A percentile compares a stretch with the other conserved stretches of the same genome.
Evolutionary conservation across 2,329 filamentous ascomycete species (phyloP).

Genomic region (Parascedosporium putredinis): DNA sequence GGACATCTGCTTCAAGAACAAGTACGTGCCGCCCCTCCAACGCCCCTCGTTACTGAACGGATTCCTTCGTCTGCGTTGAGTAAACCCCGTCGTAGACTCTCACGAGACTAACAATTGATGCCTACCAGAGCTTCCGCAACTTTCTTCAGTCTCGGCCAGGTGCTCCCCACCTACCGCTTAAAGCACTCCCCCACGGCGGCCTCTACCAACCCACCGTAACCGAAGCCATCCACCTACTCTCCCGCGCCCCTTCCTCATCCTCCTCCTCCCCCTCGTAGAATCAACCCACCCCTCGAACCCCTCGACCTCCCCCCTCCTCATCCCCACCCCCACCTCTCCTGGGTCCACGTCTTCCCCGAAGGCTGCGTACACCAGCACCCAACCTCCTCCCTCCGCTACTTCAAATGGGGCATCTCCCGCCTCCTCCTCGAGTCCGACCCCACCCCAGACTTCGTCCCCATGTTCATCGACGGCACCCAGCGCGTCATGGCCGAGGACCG

Average conservation of each 20-base stretch:
- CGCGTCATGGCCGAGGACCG: constrained; percentile 80
- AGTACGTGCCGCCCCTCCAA: constrained; percentile 35
- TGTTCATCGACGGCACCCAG: constrained; percentile 89
- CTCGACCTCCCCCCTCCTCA: constrained; percentile 29
- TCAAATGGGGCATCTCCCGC: constrained; percentile 93
- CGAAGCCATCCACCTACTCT: constrained; percentile 76
- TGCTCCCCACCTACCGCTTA: constrained; percentile 76
- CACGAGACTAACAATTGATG: too few relatives aligned
- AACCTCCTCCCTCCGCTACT: constrained; percentile 75
- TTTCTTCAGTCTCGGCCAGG: constrained; percentile 86
- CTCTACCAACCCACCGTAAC: constrained; percentile 83
- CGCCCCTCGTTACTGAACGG: background rate
- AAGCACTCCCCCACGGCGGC: constrained; percentile 73
- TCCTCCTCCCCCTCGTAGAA: constrained; percentile 29
- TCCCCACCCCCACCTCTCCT: constrained; percentile 47
- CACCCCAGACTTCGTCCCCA: constrained; percentile 78
- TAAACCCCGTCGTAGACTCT: too few relatives aligned
- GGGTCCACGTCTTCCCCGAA: constrained; percentile 95
- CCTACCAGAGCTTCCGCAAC: constrained; percentile 48
- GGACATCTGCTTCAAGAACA: constrained; percentile 88
- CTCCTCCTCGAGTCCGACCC: constrained; percentile 84
- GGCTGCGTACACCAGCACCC: constrained; percentile 86
- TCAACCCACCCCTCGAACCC: constrained; percentile 34
- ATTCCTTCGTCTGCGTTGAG: too few relatives aligned
- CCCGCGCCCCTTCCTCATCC: constrained; percentile 27